phyloP scores from a whole-genome alignment of 371 early-diverging fungal species.

The Circinella minor region DNA sequence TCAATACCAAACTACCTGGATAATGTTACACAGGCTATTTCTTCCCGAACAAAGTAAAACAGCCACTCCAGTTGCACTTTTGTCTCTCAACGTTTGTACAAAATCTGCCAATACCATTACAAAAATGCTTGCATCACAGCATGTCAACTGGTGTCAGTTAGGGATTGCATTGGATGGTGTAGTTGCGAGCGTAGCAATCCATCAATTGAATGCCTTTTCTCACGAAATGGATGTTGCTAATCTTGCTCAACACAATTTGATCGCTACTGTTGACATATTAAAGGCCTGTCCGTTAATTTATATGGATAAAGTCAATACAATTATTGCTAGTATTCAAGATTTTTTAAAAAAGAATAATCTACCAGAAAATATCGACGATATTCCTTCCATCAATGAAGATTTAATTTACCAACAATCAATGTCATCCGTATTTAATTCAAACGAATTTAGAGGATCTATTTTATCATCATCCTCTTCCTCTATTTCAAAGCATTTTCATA shows the following conservation, averaged over 20 bases:
- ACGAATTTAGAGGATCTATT: conserved; percentile 14
- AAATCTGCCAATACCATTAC: conserved; percentile 44
- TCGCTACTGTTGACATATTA: conserved; percentile 43
- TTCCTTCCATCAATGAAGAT: conserved; percentile 45
- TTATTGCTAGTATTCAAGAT: conserved; percentile 43
- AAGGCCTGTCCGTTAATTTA: conserved; percentile 52
- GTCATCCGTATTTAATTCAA: conserved; percentile 36
- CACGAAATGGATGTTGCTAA: conserved; percentile 41
- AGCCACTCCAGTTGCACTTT: conserved; percentile 35
- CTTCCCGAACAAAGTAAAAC: conserved; percentile 41
- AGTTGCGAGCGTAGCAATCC: conserved; percentile 50
- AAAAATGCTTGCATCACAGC: conserved; percentile 44
- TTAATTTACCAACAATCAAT: conserved; percentile 43
- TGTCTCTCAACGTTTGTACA: conserved; percentile 40
- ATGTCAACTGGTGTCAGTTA: conserved; percentile 52
- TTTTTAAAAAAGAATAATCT: conserved; percentile 36
- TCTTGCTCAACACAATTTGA: conserved; percentile 49
- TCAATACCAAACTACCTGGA: conserved; percentile 54
- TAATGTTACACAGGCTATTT: conserved; percentile 55
- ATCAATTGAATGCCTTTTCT: conserved; percentile 50
- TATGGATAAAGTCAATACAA: conserved; percentile 54
- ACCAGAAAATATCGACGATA: conserved; percentile 33
- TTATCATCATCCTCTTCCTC: neutral
- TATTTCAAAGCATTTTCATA: neutral
- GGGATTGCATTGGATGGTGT: conserved; percentile 52